These are phyloP conservation scores for Suillus alpinus DNA, from an alignment of 768 basidiomycete species.

Conservation along the genomic window DNA sequence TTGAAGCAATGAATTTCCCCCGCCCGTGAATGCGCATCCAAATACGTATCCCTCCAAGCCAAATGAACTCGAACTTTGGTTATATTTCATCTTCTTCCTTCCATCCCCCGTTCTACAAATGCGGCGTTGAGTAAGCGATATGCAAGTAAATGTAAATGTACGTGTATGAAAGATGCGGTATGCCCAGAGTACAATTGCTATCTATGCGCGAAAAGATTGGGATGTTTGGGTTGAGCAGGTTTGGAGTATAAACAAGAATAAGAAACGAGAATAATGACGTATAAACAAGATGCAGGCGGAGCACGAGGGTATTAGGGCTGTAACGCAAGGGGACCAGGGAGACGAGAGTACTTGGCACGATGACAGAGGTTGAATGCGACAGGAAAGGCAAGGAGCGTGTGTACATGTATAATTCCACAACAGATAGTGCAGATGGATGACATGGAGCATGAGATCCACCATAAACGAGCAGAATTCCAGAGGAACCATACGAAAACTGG, in stretches of 20 bases:
- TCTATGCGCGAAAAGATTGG: background rate
- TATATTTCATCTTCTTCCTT: conserved; percentile 2
- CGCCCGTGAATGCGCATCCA: background rate
- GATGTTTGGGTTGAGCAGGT: background rate
- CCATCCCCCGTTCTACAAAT: background rate
- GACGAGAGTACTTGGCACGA: background rate
- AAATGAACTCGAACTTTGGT: background rate
- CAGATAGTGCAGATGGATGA: conserved; percentile 12
- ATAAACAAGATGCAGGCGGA: background rate
- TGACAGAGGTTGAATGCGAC: background rate
- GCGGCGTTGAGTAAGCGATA: background rate
- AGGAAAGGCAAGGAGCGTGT: conserved; percentile 9
- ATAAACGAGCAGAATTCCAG: conserved; percentile 13
- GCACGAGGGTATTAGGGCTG: background rate
- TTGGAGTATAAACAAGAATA: background rate
- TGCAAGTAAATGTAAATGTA: conserved; percentile 5
- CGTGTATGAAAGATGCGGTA: conserved; percentile 1
- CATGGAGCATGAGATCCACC: conserved; percentile 8
- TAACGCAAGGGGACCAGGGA: background rate
- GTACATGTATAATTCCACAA: conserved; percentile 35
- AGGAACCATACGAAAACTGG: conserved; percentile 9
- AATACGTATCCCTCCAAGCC: background rate
- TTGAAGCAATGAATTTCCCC: background rate
- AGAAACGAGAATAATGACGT: background rate
- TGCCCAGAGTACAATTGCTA: conserved; percentile 3